Conservation (phyloP, 1,284 basidiomycete species). For the Caloboletus firmus region DNA sequence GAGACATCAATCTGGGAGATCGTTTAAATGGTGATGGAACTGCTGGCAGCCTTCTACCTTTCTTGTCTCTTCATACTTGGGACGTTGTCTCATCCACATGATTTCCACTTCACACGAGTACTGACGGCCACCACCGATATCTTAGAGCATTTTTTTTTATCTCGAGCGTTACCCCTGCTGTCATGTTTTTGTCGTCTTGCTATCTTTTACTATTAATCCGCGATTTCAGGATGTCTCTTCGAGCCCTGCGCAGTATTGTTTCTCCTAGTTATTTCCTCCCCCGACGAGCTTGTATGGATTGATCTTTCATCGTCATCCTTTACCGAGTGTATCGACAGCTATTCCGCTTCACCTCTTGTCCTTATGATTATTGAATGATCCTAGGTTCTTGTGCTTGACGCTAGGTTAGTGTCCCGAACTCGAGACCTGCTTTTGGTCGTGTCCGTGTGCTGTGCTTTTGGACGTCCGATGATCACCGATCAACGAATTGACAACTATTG, state of each 20-base stretch:
- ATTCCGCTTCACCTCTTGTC: slow-evolving; percentile 8
- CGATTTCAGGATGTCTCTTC: slow-evolving; percentile 1
- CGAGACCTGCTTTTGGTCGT: too few relatives aligned
- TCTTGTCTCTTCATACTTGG: slow-evolving; percentile 7
- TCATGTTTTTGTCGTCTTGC: slow-evolving; percentile 17
- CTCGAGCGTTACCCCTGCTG: slow-evolving; percentile 15
- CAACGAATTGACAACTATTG: too few relatives aligned
- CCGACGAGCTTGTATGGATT: slow-evolving; percentile 7
- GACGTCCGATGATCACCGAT: not conserved
- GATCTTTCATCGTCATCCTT: slow-evolving; percentile 4
- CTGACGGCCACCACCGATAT: slow-evolving; percentile 21
- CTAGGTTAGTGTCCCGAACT: not conserved
- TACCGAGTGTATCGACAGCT: slow-evolving; percentile 31
- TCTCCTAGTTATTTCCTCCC: slow-evolving; percentile 8
- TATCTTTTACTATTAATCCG: slow-evolving; percentile 15
- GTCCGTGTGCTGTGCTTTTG: not conserved
- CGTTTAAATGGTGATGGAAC: slow-evolving; percentile 37
- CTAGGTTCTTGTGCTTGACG: slow-evolving; percentile 7
- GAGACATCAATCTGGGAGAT: slow-evolving; percentile 77
- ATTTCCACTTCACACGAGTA: slow-evolving; percentile 6
- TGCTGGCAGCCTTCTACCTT: slow-evolving; percentile 23
- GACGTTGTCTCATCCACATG: slow-evolving; percentile 10
- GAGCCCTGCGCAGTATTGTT: slow-evolving; percentile 5
- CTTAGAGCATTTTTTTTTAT: slow-evolving; percentile 31
- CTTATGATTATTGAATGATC: slow-evolving; percentile 20